Evolutionary conservation across 495 filamentous ascomycete genomes (phyloP).

Genomic region (Amorphotheca resinae): DNA sequence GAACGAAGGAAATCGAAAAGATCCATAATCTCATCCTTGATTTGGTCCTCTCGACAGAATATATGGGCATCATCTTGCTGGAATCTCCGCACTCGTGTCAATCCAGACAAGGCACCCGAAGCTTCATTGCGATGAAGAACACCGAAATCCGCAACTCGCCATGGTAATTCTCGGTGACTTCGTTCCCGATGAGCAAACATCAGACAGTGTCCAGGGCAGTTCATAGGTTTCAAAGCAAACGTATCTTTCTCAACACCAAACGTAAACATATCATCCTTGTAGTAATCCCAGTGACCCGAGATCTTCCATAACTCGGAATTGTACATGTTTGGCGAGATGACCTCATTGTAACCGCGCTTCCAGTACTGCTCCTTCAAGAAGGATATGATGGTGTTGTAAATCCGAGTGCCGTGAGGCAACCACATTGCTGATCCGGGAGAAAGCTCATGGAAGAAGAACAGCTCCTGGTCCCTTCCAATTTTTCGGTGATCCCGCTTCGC

Average conservation of each 20-base stretch:
- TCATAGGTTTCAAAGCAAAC: constrained; percentile 91
- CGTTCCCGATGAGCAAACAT: constrained; percentile 67
- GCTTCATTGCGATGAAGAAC: constrained; percentile 92
- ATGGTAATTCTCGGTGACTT: constrained; percentile 78
- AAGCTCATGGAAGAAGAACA: constrained; percentile 90
- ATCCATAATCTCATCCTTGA: constrained; percentile 69
- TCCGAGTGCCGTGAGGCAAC: constrained; percentile 80
- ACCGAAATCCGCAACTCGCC: constrained; percentile 89
- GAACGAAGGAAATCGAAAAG: constrained; percentile 77
- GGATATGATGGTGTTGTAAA: constrained; percentile 75
- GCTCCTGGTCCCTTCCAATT: constrained; percentile 87
- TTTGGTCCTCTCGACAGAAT: constrained; percentile 71
- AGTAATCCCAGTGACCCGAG: constrained; percentile 90
- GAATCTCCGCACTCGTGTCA: constrained; percentile 87
- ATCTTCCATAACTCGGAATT: constrained; percentile 83
- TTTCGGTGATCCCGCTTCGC: constrained; percentile 88
- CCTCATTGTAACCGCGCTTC: constrained; percentile 88
- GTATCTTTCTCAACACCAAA: constrained; percentile 83
- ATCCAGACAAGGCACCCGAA: constrained; percentile 76
- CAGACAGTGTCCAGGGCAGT: constrained; percentile 81
- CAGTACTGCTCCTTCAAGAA: constrained; percentile 82
- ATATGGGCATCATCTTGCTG: constrained; percentile 95
- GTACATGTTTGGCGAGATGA: constrained; percentile 94
- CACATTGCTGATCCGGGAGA: constrained; percentile 92
- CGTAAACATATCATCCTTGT: constrained; percentile 94